Conservation (phyloP, 345 rosid genomes). For the Kernera saxatilis region DNA sequence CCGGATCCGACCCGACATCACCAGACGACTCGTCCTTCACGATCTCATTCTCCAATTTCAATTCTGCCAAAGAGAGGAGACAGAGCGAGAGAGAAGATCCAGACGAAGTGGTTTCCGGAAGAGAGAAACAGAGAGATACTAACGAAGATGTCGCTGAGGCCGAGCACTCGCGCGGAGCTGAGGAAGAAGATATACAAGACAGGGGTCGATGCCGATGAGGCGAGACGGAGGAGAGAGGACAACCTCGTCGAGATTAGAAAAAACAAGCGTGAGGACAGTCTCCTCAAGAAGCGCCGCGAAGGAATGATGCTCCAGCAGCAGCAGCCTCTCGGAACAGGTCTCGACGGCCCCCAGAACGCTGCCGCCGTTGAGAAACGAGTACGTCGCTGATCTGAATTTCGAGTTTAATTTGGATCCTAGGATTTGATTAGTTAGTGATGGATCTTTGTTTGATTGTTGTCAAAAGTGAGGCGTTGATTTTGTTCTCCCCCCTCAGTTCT, state of each 20-base stretch:
- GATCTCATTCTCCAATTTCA: constrained; percentile 25
- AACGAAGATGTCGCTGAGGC: constrained; percentile 52
- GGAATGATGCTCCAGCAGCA: constrained; percentile 52
- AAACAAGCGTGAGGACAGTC: constrained; percentile 66
- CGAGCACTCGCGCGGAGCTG: constrained; percentile 54
- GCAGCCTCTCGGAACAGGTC: constrained; percentile 32
- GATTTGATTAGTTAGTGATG: constrained; percentile 16
- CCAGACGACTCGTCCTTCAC: constrained; percentile 30
- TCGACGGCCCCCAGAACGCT: constrained; percentile 43
- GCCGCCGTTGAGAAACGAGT: constrained; percentile 71
- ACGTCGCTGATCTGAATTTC: constrained; percentile 16
- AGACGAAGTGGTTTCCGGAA: constrained; percentile 1
- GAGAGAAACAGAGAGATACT: constrained; percentile 5
- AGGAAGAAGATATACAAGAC: constrained; percentile 70
- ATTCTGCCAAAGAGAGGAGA: constrained; percentile 1
- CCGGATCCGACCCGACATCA: constrained; percentile 22
- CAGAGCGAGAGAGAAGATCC: constrained; percentile 26
- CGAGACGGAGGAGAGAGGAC: constrained; percentile 68
- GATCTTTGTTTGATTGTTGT: constrained; percentile 2
- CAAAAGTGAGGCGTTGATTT: background rate
- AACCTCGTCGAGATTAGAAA: constrained; percentile 77
- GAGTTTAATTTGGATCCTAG: background rate
- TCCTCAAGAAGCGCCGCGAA: constrained; percentile 69
- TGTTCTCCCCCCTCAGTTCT: background rate
- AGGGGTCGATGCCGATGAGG: constrained; percentile 76